Base-by-base conservation (phyloP, 2,329 filamentous ascomycete species). In the Scorias spongiosa region DNA sequence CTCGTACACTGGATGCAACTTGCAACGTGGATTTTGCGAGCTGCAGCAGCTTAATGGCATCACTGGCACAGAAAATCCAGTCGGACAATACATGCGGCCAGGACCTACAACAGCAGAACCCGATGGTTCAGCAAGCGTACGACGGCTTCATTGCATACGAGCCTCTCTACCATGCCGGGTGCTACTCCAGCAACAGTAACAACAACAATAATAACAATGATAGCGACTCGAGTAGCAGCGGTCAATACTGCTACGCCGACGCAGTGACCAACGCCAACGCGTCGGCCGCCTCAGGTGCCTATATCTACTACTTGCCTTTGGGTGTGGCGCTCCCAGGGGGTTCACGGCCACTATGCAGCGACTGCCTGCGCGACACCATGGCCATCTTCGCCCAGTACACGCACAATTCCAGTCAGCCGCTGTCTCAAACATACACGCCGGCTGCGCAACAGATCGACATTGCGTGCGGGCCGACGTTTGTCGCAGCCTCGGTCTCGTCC, bases 231-330 rank as follows among this genome's bases (percentile, higher is more conserved):
- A 78, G 78, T 1, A 70, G 70, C 42, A 26, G 20, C 7, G 20
- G 20, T 7, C 20, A 26, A 26, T 74, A 78, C 51, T 95, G 74
- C 66, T 95, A 86, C 61, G 84, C 84, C 51, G 81, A 84, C 53
- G 86, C 89, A 41, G 78, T 88, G 47, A 86, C 83, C 40, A 36
- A 36, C 9, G 20, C 7, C 7, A 93, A 94, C 63, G 60, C 67
- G 5, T 74, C 76, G 17, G 80, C 75, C 8, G 70, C 82, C 0
- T 75, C 78, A 29, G 81, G 91, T 59, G 74, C 77, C 29, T 89
- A 88, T 57, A 72, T 91, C 30, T 98, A 95, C 66, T 89, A 82
- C 55, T 68, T 96, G 2, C 84, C 88, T 0, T 72, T 93, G 44
- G 91, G 91, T 46, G 72, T 79, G 36, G 63, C 70, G 1, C 66